Evolutionary conservation across 805 yeast species (phyloP).

Genomic region (Metschnikowia chrysomelidarum): DNA sequence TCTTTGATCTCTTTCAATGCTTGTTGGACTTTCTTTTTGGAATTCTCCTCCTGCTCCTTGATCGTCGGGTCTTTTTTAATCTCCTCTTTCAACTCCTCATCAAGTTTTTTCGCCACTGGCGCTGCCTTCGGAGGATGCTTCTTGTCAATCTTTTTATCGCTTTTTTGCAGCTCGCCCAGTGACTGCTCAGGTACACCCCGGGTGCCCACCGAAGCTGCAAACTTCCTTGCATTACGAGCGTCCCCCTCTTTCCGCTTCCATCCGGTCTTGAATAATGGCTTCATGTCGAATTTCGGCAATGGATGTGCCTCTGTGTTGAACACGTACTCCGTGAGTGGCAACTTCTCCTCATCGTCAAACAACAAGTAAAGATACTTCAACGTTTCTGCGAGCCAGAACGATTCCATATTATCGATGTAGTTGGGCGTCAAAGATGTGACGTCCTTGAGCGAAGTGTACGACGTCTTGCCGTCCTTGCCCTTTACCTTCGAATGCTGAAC

Average conservation of each 20-base stretch:
- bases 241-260: slow-evolving; percentile 47
- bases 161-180: slow-evolving; percentile 6
- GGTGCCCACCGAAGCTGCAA: slow-evolving; percentile 16
- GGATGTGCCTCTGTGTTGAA: slow-evolving; percentile 96
- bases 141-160: slow-evolving; percentile 23
- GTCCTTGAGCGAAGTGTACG: slow-evolving; percentile 64
- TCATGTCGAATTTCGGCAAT: slow-evolving; percentile 66
- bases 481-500: slow-evolving; percentile 53
- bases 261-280: slow-evolving; percentile 54
- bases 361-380: slow-evolving; percentile 61
- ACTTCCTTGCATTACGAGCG: slow-evolving; percentile 14
- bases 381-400: slow-evolving; percentile 94
- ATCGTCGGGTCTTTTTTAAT: slow-evolving; percentile 34
- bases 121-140: slow-evolving; percentile 39
- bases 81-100: slow-evolving; percentile 34
- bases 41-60: slow-evolving; percentile 27
- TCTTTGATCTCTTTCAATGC: slow-evolving; percentile 17
- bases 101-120: slow-evolving; percentile 38
- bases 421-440: slow-evolving; percentile 57
- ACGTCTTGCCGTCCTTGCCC: slow-evolving; percentile 40
- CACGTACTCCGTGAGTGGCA: slow-evolving; percentile 68
- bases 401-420: slow-evolving; percentile 73
- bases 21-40: slow-evolving; percentile 26
- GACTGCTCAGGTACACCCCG: slow-evolving; percentile 7
- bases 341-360: slow-evolving; percentile 54